Evolutionary conservation across 306 rosid genomes (phyloP).

Genomic region (Vigna reflexopilosa): DNA sequence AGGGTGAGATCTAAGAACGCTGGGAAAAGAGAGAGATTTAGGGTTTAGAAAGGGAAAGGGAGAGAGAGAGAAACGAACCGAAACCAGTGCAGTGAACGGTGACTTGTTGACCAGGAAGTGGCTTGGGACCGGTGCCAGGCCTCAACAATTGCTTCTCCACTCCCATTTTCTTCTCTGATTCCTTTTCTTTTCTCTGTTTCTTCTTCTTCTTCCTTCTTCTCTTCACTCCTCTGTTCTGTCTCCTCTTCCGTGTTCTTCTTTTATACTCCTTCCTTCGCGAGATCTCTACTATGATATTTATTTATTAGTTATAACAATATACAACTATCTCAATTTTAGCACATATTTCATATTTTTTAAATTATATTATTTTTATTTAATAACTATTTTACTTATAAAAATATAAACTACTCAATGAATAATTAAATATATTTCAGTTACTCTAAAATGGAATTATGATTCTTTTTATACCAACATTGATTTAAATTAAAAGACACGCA

Average conservation of each 20-base stretch:
- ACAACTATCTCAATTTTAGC: too few species aligned
- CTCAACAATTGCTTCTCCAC: conserved; percentile 79
- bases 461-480: too few species aligned
- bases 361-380: too few species aligned
- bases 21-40: neutral
- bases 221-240: neutral
- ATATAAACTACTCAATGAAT: too few species aligned
- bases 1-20: neutral
- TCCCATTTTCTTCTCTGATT: conserved; percentile 61
- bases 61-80: conserved; percentile 54
- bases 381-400: too few species aligned
- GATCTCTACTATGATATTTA: neutral
- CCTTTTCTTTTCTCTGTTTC: neutral
- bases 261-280: neutral
- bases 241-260: neutral
- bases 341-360: too few species aligned
- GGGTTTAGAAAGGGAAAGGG: conserved; percentile 15
- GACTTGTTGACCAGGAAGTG: conserved; percentile 73
- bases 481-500: too few species aligned
- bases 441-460: too few species aligned
- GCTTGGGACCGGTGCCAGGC: conserved; percentile 85
- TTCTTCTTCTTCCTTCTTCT: neutral
- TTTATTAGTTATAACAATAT: too few species aligned
- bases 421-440: too few species aligned
- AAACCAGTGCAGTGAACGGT: conserved; percentile 98